Evolutionary conservation across 2,329 filamentous ascomycete genomes (phyloP).

Genomic region (Exophiala xenobiotica): DNA sequence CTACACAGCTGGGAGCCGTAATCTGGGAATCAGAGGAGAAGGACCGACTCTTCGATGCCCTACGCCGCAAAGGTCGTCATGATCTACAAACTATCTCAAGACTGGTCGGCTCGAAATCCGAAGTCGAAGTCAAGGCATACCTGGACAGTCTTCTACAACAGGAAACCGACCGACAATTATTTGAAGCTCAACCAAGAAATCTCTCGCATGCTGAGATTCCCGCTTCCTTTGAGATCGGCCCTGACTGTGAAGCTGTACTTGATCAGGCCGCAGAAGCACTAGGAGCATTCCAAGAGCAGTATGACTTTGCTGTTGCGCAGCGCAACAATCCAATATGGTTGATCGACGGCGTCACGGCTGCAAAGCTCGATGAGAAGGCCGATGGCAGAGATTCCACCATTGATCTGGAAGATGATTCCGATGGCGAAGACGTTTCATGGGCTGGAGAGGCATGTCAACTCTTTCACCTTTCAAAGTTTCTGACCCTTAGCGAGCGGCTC

Average conservation of each 20-base stretch:
- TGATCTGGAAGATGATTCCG: conserved; percentile 1
- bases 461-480: conserved; percentile 60
- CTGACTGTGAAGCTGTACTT: conserved; percentile 63
- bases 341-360: conserved; percentile 46
- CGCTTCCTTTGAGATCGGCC: conserved; percentile 70
- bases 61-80: conserved; percentile 64
- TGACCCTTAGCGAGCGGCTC: conserved; percentile 62
- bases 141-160: conserved; percentile 60
- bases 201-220: conserved; percentile 60
- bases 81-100: conserved; percentile 62
- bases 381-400: conserved; percentile 3
- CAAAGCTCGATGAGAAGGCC: conserved; percentile 13
- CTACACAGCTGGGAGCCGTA: conserved; percentile 64
- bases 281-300: conserved; percentile 61
- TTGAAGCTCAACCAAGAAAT: conserved; percentile 36
- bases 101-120: conserved; percentile 68
- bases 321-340: conserved; percentile 55
- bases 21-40: conserved; percentile 74
- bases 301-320: conserved; percentile 63
- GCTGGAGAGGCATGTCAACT: conserved; percentile 39
- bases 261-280: conserved; percentile 69
- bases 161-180: conserved; percentile 42
- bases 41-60: conserved; percentile 62
- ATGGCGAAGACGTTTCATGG: neutral
- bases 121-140: conserved; percentile 71